phyloP scores from a whole-genome alignment of 208 protist species.

The Acanthamoeba culbertsoni region DNA sequence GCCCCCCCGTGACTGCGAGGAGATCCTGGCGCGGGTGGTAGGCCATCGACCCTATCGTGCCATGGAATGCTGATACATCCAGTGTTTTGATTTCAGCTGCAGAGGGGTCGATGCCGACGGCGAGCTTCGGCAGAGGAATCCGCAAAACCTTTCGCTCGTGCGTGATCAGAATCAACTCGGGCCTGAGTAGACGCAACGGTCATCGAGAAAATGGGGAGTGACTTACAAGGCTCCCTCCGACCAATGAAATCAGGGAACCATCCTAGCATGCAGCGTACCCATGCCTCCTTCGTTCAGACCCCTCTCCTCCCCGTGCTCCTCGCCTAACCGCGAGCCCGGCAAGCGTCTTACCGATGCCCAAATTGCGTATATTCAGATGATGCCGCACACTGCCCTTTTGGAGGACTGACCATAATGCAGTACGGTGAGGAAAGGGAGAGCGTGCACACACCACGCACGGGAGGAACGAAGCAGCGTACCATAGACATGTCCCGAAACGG shows the following conservation, averaged over 20 bases:
- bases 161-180: constrained; percentile 19
- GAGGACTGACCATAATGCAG: background rate
- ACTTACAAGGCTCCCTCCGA: too few relatives aligned
- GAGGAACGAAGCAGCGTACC: background rate
- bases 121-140: background rate
- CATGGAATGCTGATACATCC: background rate
- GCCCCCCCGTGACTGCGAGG: background rate
- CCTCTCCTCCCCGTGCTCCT: background rate
- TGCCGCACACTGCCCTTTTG: background rate
- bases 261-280: background rate
- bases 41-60: background rate
- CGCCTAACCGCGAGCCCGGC: constrained; percentile 1
- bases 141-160: constrained; percentile 16
- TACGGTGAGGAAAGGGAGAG: too few relatives aligned
- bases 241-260: background rate
- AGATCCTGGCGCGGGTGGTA: background rate
- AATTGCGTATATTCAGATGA: background rate
- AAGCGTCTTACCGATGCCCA: background rate
- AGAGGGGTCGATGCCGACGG: background rate
- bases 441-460: background rate
- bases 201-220: background rate
- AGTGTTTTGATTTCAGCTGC: background rate
- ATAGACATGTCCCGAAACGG: background rate
- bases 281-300: background rate
- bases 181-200: background rate